These are phyloP conservation scores for Daldinia eschscholtzii DNA, from an alignment of 2,329 filamentous ascomycete genomes.

Conservation along the genomic window DNA sequence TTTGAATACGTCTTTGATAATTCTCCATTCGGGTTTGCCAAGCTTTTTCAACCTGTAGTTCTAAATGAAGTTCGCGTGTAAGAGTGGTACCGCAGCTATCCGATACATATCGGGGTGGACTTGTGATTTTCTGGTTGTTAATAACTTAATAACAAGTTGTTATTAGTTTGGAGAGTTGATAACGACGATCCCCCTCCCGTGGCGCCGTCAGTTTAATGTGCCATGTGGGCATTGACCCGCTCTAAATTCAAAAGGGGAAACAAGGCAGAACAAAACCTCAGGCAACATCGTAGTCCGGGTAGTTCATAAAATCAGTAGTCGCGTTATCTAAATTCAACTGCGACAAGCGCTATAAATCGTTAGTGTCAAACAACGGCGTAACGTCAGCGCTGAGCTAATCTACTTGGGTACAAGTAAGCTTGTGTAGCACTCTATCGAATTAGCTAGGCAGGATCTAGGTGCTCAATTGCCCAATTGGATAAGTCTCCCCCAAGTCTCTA, in stretches of 20 bases:
- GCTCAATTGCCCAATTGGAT: constrained; percentile 36
- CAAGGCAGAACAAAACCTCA: background rate
- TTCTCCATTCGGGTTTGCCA: constrained; percentile 34
- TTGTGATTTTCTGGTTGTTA: constrained; percentile 17
- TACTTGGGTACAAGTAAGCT: background rate
- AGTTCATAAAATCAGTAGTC: background rate
- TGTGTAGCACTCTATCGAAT: background rate
- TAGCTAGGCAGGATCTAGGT: background rate
- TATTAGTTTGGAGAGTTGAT: constrained; percentile 23
- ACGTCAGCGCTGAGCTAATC: constrained; percentile 1
- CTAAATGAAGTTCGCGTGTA: constrained; percentile 36
- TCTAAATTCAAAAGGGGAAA: constrained; percentile 16
- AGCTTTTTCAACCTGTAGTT: constrained; percentile 32
- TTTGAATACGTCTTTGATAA: constrained; percentile 32
- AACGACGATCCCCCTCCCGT: constrained; percentile 27
- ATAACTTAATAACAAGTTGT: background rate
- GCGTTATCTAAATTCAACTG: constrained; percentile 9
- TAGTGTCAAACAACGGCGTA: constrained; percentile 6
- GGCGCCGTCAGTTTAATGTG: constrained; percentile 19
- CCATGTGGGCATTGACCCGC: constrained; percentile 31
- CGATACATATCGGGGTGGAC: constrained; percentile 34
- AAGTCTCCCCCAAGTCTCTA: constrained; percentile 26
- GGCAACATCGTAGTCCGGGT: background rate
- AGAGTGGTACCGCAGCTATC: constrained; percentile 31
- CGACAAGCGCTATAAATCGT: constrained; percentile 3